Percentiles rank a stretch among this genome's conserved stretches.
phyloP scores from a whole-genome alignment of 352 stramenopile genomes.

The Phytophthora nicotianae region DNA sequence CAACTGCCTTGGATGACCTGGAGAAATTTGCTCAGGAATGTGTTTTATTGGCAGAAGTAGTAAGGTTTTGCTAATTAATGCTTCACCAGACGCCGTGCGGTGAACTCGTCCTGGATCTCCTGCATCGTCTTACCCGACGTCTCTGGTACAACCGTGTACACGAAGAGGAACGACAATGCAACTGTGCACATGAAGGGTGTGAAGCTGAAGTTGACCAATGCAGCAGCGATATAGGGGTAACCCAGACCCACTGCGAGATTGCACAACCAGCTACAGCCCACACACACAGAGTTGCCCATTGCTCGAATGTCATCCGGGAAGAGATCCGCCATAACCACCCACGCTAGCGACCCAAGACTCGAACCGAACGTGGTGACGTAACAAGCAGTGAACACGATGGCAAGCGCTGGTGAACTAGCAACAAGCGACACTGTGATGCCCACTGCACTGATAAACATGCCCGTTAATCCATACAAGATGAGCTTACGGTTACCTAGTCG shows the following conservation, averaged over 20 bases:
- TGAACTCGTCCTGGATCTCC: conserved; percentile 13
- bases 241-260: conserved; percentile 54
- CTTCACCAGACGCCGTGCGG: background rate
- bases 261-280: conserved; percentile 46
- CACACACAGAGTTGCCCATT: conserved; percentile 42
- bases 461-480: conserved; percentile 31
- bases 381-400: conserved; percentile 47
- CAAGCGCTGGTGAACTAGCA: conserved; percentile 29
- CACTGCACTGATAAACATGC: conserved; percentile 35
- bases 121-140: conserved; percentile 21
- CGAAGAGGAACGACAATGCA: conserved; percentile 12
- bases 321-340: conserved; percentile 46
- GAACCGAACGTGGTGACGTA: conserved; percentile 47
- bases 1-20: too few relatives aligned
- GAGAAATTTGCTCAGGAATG: too few relatives aligned
- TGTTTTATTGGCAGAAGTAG: too few relatives aligned
- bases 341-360: conserved; percentile 53
- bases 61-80: too few relatives aligned
- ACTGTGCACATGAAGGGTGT: conserved; percentile 20
- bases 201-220: conserved; percentile 23
- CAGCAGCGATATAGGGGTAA: conserved; percentile 54
- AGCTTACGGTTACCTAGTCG: conserved; percentile 33
- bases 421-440: conserved; percentile 53
- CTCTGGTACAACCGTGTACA: conserved; percentile 9
- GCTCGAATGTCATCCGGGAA: conserved; percentile 56